These are phyloP conservation scores for Copromyces sp. DNA, from an alignment of 495 filamentous ascomycete species.

Conservation along the genomic window DNA sequence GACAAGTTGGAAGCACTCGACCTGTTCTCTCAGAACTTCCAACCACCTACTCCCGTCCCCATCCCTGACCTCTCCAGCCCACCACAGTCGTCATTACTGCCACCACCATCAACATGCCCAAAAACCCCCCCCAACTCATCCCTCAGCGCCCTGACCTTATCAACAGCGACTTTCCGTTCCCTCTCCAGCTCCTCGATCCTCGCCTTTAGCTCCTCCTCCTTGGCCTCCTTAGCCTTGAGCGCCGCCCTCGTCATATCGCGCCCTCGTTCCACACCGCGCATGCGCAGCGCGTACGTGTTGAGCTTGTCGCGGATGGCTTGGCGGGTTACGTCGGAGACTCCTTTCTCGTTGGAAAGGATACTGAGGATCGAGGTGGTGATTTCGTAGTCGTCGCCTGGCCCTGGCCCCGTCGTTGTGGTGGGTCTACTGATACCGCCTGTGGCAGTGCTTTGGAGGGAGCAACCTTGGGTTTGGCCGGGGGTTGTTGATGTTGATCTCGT, in stretches of 20 bases:
- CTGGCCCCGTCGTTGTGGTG: background rate
- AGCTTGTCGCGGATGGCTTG: constrained; percentile 39
- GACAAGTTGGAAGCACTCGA: background rate
- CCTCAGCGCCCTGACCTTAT: constrained; percentile 12
- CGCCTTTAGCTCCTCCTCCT: constrained; percentile 41
- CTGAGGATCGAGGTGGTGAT: constrained; percentile 41
- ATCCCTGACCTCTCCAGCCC: background rate
- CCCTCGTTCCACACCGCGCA: constrained; percentile 47
- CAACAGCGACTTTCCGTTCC: constrained; percentile 38
- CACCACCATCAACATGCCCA: background rate
- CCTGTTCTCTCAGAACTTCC: background rate
- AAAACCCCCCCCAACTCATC: constrained; percentile 11
- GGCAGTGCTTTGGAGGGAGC: background rate
- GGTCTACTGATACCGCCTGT: background rate
- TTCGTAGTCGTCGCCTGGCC: constrained; percentile 28
- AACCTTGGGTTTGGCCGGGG: background rate
- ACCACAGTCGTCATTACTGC: background rate
- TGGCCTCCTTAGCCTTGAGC: constrained; percentile 51
- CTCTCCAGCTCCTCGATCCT: constrained; percentile 40
- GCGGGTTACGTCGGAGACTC: constrained; percentile 29
- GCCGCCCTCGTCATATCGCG: constrained; percentile 52
- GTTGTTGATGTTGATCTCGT: background rate
- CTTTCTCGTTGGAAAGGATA: constrained; percentile 37
- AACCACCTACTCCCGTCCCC: background rate
- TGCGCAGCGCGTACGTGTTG: constrained; percentile 44